Evolutionary conservation across 2,329 filamentous ascomycete genomes (phyloP).

Genomic region (Penicillium sumatraense): DNA sequence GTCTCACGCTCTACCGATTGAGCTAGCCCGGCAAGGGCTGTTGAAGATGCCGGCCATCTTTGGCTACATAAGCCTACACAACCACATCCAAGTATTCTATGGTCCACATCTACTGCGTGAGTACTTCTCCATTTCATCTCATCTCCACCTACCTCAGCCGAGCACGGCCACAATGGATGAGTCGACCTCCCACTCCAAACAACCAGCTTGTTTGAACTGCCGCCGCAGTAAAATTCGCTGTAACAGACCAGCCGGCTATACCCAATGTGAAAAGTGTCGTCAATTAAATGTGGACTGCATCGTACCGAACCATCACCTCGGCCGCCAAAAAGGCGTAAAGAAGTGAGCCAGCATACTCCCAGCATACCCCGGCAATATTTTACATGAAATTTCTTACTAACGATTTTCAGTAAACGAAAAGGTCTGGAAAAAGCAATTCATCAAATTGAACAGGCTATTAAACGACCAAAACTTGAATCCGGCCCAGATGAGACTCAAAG

Average conservation of each 20-base stretch:
- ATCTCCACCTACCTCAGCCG: not conserved
- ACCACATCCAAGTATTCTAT: not conserved
- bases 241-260: slow-evolving; percentile 58
- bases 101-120: not conserved
- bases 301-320: slow-evolving; percentile 73
- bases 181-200: slow-evolving; percentile 24
- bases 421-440: slow-evolving; percentile 75
- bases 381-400: not conserved
- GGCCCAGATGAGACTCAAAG: slow-evolving; percentile 48
- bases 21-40: slow-evolving; percentile 51
- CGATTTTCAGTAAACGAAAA: slow-evolving; percentile 65
- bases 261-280: slow-evolving; percentile 65
- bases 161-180: slow-evolving; percentile 18
- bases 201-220: slow-evolving; percentile 66
- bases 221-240: slow-evolving; percentile 72
- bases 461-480: slow-evolving; percentile 56
- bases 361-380: too few species aligned
- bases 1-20: slow-evolving; percentile 58
- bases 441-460: slow-evolving; percentile 72
- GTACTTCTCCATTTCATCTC: not conserved
- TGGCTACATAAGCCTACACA: not conserved
- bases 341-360: slow-evolving; percentile 56
- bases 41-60: not conserved
- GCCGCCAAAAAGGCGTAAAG: slow-evolving; percentile 75
- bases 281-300: slow-evolving; percentile 65